Evolutionary conservation across 345 rosid genomes (phyloP), one percentile per base, ranked within the genome.

Genomic region (Citrus inodora): DNA sequence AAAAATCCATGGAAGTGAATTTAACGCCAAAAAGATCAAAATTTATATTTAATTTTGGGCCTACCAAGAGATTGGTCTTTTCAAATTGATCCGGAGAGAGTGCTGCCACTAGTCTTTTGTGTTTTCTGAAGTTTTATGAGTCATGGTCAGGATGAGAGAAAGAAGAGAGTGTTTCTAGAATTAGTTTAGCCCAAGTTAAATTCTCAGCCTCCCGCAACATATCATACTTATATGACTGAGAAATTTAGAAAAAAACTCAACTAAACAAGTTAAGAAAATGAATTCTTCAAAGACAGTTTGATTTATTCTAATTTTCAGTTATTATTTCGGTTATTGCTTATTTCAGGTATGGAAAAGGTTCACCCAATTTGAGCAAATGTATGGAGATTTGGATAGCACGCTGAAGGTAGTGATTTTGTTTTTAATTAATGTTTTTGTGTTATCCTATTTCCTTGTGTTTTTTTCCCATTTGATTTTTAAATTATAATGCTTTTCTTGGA

Each of bases 371-470:
- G 98, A 95, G 87, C 93, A 91, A 87, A 91, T 94, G 72, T 93
- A 91, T 87, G 99, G 99, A 46, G 99, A 95, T 86, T 90, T 95
- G 68, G 88, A 94, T 80, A 92, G 98, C 86, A 88, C 89, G 86
- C 82, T 93, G 85, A 95, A 95, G 99, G 98, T 95, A 85, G 59
- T 72, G 38, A 66, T 67, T 79, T 5, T 28, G 46, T 73, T 79
- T 46, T 19, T 14, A 40, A 25, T 35, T 63, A 56, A 42, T 63
- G 30, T 9, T 71, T 67, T 38, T 40, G 8, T n/a, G 30, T 30
- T 48, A 32, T 75, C 53, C 21, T 70, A 53, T 28, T 76, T 40
- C 37, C 51, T 22, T 53, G 53, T 9, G 28, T 53, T 10, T 48
- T 1, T 28, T 22, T 64, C 22, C 38, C 42, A 5, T n/a, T 75